Base-by-base conservation (phyloP, 148 eudicot species). In the Limonium bicolor region DNA sequence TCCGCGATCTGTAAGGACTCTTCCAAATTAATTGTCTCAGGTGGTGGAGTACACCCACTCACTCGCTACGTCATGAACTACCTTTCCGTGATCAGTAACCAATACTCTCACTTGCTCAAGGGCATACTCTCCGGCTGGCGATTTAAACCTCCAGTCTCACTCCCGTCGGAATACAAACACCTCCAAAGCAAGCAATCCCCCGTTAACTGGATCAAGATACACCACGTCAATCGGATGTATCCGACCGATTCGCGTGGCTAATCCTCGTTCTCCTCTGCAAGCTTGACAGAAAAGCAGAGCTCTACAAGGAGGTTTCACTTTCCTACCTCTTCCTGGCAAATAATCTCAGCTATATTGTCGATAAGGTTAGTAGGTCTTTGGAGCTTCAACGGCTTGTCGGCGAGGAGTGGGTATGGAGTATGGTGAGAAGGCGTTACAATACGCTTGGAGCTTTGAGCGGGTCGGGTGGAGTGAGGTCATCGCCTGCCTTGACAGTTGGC, bases 291-390 rank as follows among this genome's bases (percentile, higher is more conserved):
- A 90, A 81, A 20, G 68, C 88, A 0, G 75, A 76, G 53, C 51
- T 64, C n/a, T 81, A 75, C 72, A 69, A 72, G 36, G 95, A 90
- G 9, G 63, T 67, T 0, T 65, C 95, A 5, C 60, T 72, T 6
- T 46, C 80, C 0, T 90, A 85, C 50, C 55, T 90, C 4, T 85
- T 84, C 48, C 56, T 90, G 9, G 92, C 85, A 2, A 90, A 78
- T 51, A 90, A 90, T 20, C 62, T 81, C 27, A 85, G 69, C 26
- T 65, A 73, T 53, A 54, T 78, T 20, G 54, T 90, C 38, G 57
- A 18, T 4, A 78, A 63, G 20, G 88, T 80, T 1, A 55, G 50
- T 0, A 48, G 60, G 1, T 75, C 94, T 17, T n/a, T n/a, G n/a
- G 76, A 71, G 24, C 53, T 81, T n/a, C 54, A 52, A 23, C 37